A percentile compares a stretch with the other conserved stretches of the same genome.
Conservation (phyloP, 768 basidiomycete genomes). For the Cantharellus anzutake region DNA sequence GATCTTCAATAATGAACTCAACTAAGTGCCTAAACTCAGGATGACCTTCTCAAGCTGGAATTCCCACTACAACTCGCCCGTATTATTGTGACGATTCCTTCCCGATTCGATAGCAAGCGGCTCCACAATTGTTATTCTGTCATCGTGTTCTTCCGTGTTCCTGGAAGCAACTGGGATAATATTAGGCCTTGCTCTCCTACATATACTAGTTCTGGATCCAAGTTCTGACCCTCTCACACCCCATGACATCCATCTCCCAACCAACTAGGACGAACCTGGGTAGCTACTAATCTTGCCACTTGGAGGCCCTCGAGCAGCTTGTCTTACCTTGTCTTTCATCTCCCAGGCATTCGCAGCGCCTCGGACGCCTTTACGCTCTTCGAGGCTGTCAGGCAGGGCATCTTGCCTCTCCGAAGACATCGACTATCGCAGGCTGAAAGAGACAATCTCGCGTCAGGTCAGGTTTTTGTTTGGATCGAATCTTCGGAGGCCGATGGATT, state of each 20-base stretch:
- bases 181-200: not conserved
- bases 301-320: not conserved
- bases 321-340: not conserved
- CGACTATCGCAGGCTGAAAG: not conserved
- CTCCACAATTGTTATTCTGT: no score
- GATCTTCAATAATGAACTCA: no score
- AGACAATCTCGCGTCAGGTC: not conserved
- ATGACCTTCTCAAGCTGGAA: no score
- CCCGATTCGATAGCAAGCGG: no score
- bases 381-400: not conserved
- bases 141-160: no score
- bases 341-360: not conserved
- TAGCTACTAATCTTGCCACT: not conserved
- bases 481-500: not conserved
- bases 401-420: not conserved
- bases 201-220: not conserved
- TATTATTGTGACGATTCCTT: no score
- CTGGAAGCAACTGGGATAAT: no score
- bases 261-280: not conserved
- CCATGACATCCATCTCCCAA: not conserved
- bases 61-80: no score
- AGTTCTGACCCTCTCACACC: not conserved
- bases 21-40: no score
- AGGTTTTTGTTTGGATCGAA: not conserved
- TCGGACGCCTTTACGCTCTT: not conserved